phyloP scores from a whole-genome alignment of 2,329 filamentous ascomycete genomes.

The Chaetomium sp. region DNA sequence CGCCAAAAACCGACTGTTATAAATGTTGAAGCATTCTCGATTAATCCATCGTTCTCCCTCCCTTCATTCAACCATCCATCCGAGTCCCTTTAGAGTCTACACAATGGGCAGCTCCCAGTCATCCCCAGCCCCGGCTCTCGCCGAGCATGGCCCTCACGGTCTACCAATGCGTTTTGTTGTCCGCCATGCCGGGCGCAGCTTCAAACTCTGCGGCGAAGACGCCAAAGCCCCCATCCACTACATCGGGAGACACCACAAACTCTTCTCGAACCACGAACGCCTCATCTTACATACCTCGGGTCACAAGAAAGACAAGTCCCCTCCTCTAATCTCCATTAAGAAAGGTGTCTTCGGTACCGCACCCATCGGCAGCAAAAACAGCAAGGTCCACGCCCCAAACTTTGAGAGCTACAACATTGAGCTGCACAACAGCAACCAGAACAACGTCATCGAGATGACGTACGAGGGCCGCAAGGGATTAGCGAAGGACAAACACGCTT shows the following conservation, averaged over 20 bases:
- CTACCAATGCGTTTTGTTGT: not conserved
- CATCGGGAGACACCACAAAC: not conserved
- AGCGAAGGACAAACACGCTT: not conserved
- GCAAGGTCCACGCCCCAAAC: not conserved
- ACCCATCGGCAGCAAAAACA: not conserved
- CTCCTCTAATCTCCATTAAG: not conserved
- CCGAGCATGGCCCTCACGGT: not conserved
- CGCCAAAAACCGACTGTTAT: not conserved
- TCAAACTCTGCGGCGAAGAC: not conserved
- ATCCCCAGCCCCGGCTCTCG: not conserved
- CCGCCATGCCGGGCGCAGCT: not conserved
- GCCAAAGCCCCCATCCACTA: not conserved
- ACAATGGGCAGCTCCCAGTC: not conserved
- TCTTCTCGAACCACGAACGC: not conserved
- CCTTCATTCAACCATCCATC: not conserved
- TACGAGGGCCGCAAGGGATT: not conserved
- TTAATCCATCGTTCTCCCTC: not conserved
- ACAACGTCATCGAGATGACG: not conserved
- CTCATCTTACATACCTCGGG: not conserved
- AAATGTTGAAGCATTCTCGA: not conserved
- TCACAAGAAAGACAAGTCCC: not conserved
- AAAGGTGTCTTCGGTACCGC: not conserved
- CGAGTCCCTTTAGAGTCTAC: not conserved
- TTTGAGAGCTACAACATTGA: not conserved
- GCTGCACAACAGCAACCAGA: not conserved